phyloP scores from a whole-genome alignment of 192 early-diverging fungal genomes.

The Backusella liffmaniae region DNA sequence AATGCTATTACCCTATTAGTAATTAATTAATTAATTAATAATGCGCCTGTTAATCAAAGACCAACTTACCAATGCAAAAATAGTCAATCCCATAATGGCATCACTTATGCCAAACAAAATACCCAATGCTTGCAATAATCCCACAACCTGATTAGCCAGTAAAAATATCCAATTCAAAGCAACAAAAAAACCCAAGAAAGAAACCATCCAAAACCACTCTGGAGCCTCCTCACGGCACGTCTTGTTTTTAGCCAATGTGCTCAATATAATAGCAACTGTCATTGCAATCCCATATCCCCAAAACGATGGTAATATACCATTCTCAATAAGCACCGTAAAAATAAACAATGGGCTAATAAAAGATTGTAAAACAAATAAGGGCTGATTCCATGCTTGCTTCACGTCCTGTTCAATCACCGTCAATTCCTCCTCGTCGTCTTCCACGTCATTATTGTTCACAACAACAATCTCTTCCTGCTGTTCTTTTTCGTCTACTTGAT shows the following conservation, averaged over 20 bases:
- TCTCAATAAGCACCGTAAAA: neutral
- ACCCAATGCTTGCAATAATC: constrained; percentile 76
- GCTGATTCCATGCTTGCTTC: neutral
- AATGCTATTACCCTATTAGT: constrained; percentile 65
- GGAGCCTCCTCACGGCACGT: constrained; percentile 39
- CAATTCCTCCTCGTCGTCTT: neutral
- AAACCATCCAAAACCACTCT: constrained; percentile 38
- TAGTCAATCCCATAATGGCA: constrained; percentile 74
- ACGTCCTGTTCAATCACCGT: neutral
- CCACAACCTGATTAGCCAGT: constrained; percentile 85
- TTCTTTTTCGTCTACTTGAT: constrained; percentile 33
- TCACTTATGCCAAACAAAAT: constrained; percentile 74
- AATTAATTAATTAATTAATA: neutral
- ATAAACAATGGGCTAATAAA: neutral
- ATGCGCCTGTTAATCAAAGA: neutral
- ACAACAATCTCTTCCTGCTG: neutral
- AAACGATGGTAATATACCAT: constrained; percentile 10
- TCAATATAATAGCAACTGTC: constrained; percentile 26
- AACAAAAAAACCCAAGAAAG: constrained; percentile 70
- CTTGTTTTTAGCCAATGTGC: constrained; percentile 13
- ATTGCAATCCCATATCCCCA: constrained; percentile 22
- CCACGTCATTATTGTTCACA: neutral
- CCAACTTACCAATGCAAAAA: constrained; percentile 74
- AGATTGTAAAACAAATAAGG: neutral
- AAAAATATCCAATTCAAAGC: constrained; percentile 82